Conservation (phyloP, 140 eudicot species). For the Erigeron philadelphicus region DNA sequence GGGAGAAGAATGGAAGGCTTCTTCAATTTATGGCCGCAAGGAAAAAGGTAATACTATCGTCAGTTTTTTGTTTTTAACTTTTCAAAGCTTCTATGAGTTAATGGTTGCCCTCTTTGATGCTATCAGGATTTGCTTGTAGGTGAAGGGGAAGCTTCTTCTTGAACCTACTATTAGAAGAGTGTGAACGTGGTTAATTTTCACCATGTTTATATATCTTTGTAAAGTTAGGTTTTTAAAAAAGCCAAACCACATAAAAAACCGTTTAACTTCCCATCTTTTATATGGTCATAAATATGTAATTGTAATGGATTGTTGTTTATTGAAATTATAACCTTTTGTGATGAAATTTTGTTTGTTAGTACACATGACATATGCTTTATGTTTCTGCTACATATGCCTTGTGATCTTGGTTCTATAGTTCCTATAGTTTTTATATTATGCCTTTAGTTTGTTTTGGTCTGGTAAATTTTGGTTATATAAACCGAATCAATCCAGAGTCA, state of each 20-base stretch:
- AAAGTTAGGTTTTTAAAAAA: conserved; percentile 8
- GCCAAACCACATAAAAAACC: neutral
- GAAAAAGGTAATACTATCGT: conserved; percentile 43
- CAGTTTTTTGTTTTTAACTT: neutral
- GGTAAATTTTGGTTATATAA: neutral
- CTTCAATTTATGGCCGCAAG: conserved; percentile 46
- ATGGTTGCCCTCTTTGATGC: conserved; percentile 15
- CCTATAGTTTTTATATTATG: neutral
- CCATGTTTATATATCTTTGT: conserved; percentile 22
- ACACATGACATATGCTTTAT: neutral
- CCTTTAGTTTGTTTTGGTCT: neutral
- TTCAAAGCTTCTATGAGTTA: conserved; percentile 19
- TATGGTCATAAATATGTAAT: conserved; percentile 8
- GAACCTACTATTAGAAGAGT: conserved; percentile 5
- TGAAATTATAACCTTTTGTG: neutral
- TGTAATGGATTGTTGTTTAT: neutral
- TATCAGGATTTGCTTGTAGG: conserved; percentile 32
- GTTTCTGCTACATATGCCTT: neutral
- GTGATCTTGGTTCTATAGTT: neutral
- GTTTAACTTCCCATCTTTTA: neutral
- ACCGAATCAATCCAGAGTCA: neutral
- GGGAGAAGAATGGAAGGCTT: conserved; percentile 73
- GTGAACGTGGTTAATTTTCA: conserved; percentile 16
- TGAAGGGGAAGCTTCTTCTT: conserved; percentile 27
- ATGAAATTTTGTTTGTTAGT: conserved; percentile 20